Evolutionary conservation across 1,284 basidiomycete genomes (phyloP), one percentile per base, ranked within the genome.

Genomic region (Hymenochaete sp.): DNA sequence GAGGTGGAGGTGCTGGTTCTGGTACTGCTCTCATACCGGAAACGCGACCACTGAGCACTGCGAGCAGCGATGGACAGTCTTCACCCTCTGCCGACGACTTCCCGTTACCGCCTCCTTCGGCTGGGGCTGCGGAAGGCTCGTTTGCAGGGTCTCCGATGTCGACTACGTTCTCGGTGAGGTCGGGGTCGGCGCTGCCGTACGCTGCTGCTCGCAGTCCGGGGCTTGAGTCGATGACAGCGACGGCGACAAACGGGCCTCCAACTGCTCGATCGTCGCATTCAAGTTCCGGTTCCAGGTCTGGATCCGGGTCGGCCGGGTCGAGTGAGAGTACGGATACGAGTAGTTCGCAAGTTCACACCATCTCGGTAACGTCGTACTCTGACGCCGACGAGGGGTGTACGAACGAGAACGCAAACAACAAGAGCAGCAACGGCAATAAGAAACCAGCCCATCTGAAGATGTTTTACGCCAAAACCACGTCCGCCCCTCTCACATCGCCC

Each of bases 241-340:
- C 21, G n/a, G 5, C 32, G 22, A n/a, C 46, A n/a, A 32, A 42
- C 25, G 46, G 48, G 26, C 48, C 48, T 11, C 37, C 48, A 13
- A 46, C 48, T 8, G 32, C 36, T 13, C 48, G 44, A 3, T 50
- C 48, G 6, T 50, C 48, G n/a, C 47, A 49, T 22, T 50, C 44
- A 16, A 45, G 44, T 31, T 50, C 48, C 10, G 22, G 42, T 19
- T 50, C 48, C 2, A 39, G 40, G 2, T 50, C 48, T 13, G 22
- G 42, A 26, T 50, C 48, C 2, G 44, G 40, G 2, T 45, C 44
- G 19, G 41, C 48, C 4, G 37, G n/a, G n/a, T n/a, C n/a, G n/a
- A n/a, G n/a, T n/a, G n/a, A n/a, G n/a, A n/a, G n/a, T n/a, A n/a
- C n/a, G n/a, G n/a, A n/a, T n/a, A n/a, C n/a, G n/a, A n/a, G n/a